phyloP scores from a whole-genome alignment of 1,284 basidiomycete genomes.

The Marasmius oreades region DNA sequence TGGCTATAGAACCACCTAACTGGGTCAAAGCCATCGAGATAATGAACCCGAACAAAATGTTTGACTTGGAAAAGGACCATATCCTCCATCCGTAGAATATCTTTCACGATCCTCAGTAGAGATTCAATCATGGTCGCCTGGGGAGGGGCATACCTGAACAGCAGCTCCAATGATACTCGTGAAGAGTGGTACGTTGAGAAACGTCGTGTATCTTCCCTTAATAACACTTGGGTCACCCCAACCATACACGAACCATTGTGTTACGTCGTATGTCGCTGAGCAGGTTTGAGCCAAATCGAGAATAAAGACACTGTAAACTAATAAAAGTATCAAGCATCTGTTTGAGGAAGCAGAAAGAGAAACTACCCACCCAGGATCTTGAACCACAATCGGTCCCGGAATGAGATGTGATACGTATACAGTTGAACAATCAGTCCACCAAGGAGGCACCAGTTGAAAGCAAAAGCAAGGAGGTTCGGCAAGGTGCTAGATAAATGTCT shows the following conservation, averaged over 20 bases:
- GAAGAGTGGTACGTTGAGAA: slow-evolving; percentile 18
- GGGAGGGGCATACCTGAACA: slow-evolving; percentile 14
- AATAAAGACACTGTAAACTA: slow-evolving; percentile 19
- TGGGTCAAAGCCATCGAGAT: slow-evolving; percentile 12
- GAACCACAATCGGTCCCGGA: slow-evolving; percentile 12
- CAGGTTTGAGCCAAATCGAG: slow-evolving; percentile 20
- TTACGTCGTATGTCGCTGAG: slow-evolving; percentile 18
- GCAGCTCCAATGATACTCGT: slow-evolving; percentile 17
- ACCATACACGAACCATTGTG: slow-evolving; percentile 20
- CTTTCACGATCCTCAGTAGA: background rate
- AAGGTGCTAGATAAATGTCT: slow-evolving; percentile 9
- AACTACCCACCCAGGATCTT: slow-evolving; percentile 13
- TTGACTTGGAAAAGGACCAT: slow-evolving; percentile 15
- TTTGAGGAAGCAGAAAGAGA: background rate
- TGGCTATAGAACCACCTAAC: slow-evolving; percentile 12
- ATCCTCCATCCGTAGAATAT: slow-evolving; percentile 20
- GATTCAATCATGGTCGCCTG: background rate
- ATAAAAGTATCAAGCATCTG: background rate
- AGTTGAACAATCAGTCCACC: slow-evolving; percentile 18
- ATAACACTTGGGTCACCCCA: slow-evolving; percentile 16
- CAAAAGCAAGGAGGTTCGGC: slow-evolving; percentile 16
- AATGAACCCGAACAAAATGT: slow-evolving; percentile 6
- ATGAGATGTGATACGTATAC: slow-evolving; percentile 18
- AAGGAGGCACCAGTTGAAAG: slow-evolving; percentile 18
- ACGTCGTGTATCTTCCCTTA: slow-evolving; percentile 10